Conservation (phyloP, 768 basidiomycete species). For the Ramaria rubella region DNA sequence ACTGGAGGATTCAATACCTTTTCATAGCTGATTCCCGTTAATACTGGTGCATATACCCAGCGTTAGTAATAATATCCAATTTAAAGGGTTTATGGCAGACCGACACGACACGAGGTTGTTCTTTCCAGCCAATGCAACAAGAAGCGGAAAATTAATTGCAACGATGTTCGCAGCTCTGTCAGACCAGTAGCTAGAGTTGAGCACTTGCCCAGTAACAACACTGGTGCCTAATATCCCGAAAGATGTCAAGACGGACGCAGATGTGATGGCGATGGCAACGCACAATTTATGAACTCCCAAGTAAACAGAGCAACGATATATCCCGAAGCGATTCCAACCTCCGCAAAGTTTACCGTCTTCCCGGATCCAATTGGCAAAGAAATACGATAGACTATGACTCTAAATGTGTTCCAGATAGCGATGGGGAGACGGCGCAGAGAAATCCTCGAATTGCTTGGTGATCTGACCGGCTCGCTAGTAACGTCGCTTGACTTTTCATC, state of each 20-base stretch:
- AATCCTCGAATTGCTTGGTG: background rate
- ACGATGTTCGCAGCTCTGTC: slow-evolving; percentile 12
- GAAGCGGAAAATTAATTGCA: slow-evolving; percentile 21
- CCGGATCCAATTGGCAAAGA: slow-evolving; percentile 24
- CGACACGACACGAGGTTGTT: slow-evolving; percentile 25
- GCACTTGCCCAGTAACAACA: slow-evolving; percentile 15
- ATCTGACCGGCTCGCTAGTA: background rate
- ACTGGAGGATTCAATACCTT: slow-evolving; percentile 1
- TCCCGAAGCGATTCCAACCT: slow-evolving; percentile 38
- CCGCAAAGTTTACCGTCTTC: slow-evolving; percentile 20
- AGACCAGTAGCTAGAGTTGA: slow-evolving; percentile 2
- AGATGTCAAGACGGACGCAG: background rate
- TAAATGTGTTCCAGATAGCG: slow-evolving; percentile 29
- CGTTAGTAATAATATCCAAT: background rate
- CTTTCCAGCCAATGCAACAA: slow-evolving; percentile 28
- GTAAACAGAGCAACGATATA: slow-evolving; percentile 42
- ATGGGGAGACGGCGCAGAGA: slow-evolving; percentile 12
- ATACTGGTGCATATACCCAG: slow-evolving; percentile 3
- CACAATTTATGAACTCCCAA: slow-evolving; percentile 42
- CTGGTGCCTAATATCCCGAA: slow-evolving; percentile 15
- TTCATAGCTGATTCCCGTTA: slow-evolving; percentile 14
- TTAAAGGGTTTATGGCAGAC: slow-evolving; percentile 6
- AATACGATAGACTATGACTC: slow-evolving; percentile 32
- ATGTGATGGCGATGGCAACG: slow-evolving; percentile 15
- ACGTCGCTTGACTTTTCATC: background rate